Conservation (phyloP, 2,329 filamentous ascomycete species). For the Penicillium sp. region DNA sequence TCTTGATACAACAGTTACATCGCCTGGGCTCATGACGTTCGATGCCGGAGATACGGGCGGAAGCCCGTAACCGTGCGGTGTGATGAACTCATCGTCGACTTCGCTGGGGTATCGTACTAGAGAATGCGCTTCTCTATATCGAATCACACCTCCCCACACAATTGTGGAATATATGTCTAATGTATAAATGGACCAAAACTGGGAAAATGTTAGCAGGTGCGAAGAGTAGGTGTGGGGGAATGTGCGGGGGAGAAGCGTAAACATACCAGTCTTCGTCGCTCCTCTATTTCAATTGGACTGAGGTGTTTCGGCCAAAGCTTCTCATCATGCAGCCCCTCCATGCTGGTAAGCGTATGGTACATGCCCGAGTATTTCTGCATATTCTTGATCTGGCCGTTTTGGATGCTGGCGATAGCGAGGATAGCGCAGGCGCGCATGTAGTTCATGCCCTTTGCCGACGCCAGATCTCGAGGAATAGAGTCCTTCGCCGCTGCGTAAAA, state of each 20-base stretch:
- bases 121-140: slow-evolving; percentile 49
- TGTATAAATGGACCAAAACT: slow-evolving; percentile 62
- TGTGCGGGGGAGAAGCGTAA: slow-evolving; percentile 1
- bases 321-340: slow-evolving; percentile 57
- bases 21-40: slow-evolving; percentile 10
- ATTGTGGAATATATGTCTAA: slow-evolving; percentile 58
- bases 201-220: slow-evolving; percentile 5
- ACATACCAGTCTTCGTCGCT: slow-evolving; percentile 51
- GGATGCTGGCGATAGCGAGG: slow-evolving; percentile 54
- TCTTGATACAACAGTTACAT: slow-evolving; percentile 12
- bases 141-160: slow-evolving; percentile 53
- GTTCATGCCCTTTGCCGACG: slow-evolving; percentile 30
- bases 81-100: slow-evolving; percentile 50
- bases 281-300: slow-evolving; percentile 50
- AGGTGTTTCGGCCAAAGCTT: slow-evolving; percentile 53
- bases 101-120: slow-evolving; percentile 54
- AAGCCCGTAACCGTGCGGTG: slow-evolving; percentile 28
- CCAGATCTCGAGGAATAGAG: slow-evolving; percentile 42
- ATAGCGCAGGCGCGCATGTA: slow-evolving; percentile 52
- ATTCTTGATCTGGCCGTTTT: slow-evolving; percentile 51
- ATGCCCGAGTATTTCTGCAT: slow-evolving; percentile 56
- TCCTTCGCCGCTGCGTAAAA: slow-evolving; percentile 50
- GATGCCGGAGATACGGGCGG: slow-evolving; percentile 21
- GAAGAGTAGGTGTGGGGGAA: not conserved
- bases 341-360: slow-evolving; percentile 53